phyloP scores from a whole-genome alignment of 2,329 filamentous ascomycete genomes.

The Alternaria viburni region DNA sequence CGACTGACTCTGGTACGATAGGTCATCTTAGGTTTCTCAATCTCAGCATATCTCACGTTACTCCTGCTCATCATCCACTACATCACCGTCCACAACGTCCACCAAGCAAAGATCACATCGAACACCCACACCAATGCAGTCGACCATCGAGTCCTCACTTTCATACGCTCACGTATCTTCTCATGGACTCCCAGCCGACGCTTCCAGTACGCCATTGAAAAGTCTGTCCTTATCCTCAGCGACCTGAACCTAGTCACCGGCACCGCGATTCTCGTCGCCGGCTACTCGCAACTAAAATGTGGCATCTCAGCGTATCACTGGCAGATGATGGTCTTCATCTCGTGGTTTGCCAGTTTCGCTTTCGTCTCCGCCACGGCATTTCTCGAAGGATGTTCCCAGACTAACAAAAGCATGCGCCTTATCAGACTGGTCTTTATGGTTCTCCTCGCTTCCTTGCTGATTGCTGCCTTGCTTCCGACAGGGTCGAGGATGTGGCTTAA shows the following conservation, averaged over 20 bases:
- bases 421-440: constrained; percentile 30
- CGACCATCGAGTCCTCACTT: constrained; percentile 20
- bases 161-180: constrained; percentile 18
- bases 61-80: constrained; percentile 26
- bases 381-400: constrained; percentile 26
- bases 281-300: constrained; percentile 32
- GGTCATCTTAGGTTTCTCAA: constrained; percentile 37
- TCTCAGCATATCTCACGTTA: constrained; percentile 33
- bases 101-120: background rate
- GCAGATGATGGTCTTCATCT: constrained; percentile 35
- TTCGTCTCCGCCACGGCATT: constrained; percentile 28
- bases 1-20: background rate
- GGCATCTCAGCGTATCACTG: constrained; percentile 35
- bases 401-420: constrained; percentile 27
- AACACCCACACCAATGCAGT: constrained; percentile 18
- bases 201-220: constrained; percentile 35
- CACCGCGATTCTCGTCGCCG: constrained; percentile 26
- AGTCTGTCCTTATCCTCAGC: constrained; percentile 37
- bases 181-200: constrained; percentile 28
- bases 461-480: constrained; percentile 30
- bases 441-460: constrained; percentile 21
- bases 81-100: constrained; percentile 14
- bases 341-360: constrained; percentile 32
- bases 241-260: constrained; percentile 36
- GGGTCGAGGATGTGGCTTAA: constrained; percentile 32